Conservation (phyloP, 345 rosid genomes). For the Heritiera fomes region DNA sequence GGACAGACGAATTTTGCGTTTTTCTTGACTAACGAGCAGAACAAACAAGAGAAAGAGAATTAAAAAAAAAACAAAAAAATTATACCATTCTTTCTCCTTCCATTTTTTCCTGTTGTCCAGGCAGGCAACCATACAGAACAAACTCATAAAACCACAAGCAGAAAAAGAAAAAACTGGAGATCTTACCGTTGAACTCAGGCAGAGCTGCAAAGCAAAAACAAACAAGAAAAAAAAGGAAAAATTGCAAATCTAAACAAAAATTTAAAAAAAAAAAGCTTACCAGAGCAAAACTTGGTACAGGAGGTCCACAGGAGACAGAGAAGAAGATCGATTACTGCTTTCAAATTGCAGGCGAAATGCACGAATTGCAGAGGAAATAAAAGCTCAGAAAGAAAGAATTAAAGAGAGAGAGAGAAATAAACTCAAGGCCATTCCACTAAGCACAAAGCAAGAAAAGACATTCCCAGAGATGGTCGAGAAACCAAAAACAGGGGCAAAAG, state of each 20-base stretch:
- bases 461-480: neutral
- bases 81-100: neutral
- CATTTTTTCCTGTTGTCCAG: neutral
- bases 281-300: conserved; percentile 15
- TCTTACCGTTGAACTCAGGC: neutral
- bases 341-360: conserved; percentile 26
- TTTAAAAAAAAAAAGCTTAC: neutral
- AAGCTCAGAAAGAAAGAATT: conserved; percentile 10
- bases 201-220: neutral
- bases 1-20: neutral
- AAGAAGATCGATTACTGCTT: conserved; percentile 22
- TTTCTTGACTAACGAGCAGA: neutral
- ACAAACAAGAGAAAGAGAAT: neutral
- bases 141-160: neutral
- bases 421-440: conserved; percentile 63
- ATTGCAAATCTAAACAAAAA: conserved; percentile 15
- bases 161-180: neutral
- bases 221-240: neutral
- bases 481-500: conserved; percentile 29
- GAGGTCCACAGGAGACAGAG: conserved; percentile 4
- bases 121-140: conserved; percentile 3
- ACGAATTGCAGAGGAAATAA: conserved; percentile 30
- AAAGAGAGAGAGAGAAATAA: neutral
- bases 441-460: conserved; percentile 56
- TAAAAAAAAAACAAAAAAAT: neutral